A percentile compares a stretch with the other conserved stretches of the same genome.
Evolutionary conservation across 169 alveolate genomes (phyloP).

Genomic region (Eimeria sp.): DNA sequence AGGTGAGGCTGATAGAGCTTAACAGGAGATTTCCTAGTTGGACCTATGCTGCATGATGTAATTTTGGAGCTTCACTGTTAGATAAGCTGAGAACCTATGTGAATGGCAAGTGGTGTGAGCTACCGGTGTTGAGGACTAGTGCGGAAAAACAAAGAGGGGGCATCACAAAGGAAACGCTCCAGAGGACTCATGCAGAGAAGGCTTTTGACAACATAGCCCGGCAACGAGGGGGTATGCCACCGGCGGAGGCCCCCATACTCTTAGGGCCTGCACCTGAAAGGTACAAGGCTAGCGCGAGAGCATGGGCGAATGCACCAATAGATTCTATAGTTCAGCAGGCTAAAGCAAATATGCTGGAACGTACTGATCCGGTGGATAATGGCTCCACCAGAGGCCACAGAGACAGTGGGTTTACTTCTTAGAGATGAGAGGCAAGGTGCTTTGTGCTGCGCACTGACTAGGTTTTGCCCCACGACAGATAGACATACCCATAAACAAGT

Average conservation of each 20-base stretch:
- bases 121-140: neutral
- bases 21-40: neutral
- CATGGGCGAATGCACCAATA: neutral
- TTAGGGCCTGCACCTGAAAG: neutral
- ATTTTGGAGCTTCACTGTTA: neutral
- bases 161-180: neutral
- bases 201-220: neutral
- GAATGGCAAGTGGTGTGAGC: neutral
- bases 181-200: neutral
- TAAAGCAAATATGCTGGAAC: neutral
- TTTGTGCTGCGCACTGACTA: neutral
- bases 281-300: neutral
- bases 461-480: neutral
- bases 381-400: neutral
- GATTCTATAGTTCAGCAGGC: neutral
- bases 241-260: neutral
- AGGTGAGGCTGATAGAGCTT: neutral
- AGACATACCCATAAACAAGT: neutral
- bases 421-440: neutral
- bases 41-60: neutral
- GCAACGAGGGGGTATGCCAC: neutral
- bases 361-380: neutral
- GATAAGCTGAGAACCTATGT: neutral
- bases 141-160: neutral
- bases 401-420: neutral